phyloP scores from a whole-genome alignment of 768 basidiomycete genomes.

The Thelephora ganbajun region DNA sequence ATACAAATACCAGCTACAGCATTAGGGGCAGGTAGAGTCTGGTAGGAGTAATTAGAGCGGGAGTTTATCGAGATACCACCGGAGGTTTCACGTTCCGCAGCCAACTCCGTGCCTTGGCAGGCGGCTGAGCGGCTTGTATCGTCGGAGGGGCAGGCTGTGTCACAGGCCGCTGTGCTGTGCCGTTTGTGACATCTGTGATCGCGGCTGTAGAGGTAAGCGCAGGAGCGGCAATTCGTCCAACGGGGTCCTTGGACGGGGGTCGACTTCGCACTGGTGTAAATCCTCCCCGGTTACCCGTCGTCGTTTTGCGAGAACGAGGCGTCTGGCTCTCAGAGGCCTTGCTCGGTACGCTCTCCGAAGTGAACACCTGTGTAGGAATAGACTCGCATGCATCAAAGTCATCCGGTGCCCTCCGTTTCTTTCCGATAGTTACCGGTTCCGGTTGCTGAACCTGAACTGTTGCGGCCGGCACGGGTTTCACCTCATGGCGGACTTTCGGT shows the following conservation, averaged over 20 bases:
- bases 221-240: constrained; percentile 27
- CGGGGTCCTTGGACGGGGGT: constrained; percentile 29
- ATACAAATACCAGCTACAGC: no score
- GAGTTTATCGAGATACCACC: no score
- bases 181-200: constrained; percentile 56
- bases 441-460: constrained; percentile 2
- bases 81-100: neutral
- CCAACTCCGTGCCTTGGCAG: constrained; percentile 10
- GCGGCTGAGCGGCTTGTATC: neutral
- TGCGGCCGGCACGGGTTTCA: neutral
- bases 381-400: constrained; percentile 48
- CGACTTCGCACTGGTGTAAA: constrained; percentile 60
- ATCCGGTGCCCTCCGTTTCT: constrained; percentile 66
- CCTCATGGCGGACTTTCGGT: constrained; percentile 1
- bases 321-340: constrained; percentile 26
- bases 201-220: constrained; percentile 18
- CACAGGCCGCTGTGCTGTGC: constrained; percentile 21
- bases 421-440: constrained; percentile 22
- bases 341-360: constrained; percentile 29
- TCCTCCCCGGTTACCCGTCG: constrained; percentile 45
- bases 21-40: no score
- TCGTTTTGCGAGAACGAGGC: constrained; percentile 47
- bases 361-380: constrained; percentile 54
- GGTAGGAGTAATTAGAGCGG: no score
- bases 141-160: neutral